These are phyloP conservation scores for Protostelium mycophagum DNA, from an alignment of 78 protist species.

Conservation along the genomic window DNA sequence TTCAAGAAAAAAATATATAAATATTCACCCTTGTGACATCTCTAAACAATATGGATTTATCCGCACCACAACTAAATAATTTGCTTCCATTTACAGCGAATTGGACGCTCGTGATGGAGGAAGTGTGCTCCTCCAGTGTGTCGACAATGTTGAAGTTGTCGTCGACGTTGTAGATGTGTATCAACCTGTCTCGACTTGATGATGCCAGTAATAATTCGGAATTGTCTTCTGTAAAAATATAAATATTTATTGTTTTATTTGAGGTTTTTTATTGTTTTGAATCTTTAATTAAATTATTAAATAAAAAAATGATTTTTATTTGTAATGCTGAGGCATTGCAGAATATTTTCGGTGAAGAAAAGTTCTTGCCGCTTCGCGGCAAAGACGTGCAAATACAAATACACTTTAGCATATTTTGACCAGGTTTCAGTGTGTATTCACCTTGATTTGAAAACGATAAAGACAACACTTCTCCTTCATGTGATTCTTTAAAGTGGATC, in stretches of 20 bases:
- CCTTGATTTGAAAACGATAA: no score
- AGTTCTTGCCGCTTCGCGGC: no score
- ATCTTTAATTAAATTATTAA: no score
- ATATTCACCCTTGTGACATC: background rate
- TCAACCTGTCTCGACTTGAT: background rate
- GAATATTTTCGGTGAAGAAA: no score
- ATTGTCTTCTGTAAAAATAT: background rate
- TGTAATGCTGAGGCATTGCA: no score
- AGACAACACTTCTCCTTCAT: constrained; percentile 1
- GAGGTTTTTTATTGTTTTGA: no score
- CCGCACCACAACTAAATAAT: constrained; percentile 4
- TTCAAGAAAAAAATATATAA: no score
- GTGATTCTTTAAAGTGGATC: background rate
- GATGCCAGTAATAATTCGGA: background rate
- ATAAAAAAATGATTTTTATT: no score
- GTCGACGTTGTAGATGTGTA: constrained; percentile 1
- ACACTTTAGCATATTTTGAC: no score
- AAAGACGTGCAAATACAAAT: no score
- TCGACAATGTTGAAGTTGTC: background rate
- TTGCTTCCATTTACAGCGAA: constrained; percentile 1
- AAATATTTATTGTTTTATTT: no score
- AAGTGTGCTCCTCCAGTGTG: background rate
- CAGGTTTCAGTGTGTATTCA: no score
- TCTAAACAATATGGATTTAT: background rate
- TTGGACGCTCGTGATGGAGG: constrained; percentile 3